These are phyloP conservation scores for Tilletia walkeri DNA, from an alignment of 1,284 basidiomycete genomes.

Conservation along the genomic window DNA sequence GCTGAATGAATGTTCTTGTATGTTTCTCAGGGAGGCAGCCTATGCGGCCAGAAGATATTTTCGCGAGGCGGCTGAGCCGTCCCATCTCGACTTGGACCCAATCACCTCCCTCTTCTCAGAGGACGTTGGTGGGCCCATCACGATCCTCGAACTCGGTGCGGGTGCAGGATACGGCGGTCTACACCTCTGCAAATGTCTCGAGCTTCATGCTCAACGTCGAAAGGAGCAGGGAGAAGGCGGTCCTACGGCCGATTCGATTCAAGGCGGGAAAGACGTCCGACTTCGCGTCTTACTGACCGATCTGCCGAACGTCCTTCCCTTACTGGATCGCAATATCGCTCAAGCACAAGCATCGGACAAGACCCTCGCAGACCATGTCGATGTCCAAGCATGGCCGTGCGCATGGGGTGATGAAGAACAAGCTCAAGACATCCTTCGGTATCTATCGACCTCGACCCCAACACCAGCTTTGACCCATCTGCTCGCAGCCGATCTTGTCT, in stretches of 20 bases:
- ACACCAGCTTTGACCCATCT: conserved; percentile 34
- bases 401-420: conserved; percentile 44
- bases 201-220: not conserved
- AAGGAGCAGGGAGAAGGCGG: not conserved
- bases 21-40: conserved; percentile 40
- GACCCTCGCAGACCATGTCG: not conserved
- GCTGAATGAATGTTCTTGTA: too few species aligned
- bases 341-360: conserved; percentile 20
- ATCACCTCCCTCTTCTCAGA: conserved; percentile 37
- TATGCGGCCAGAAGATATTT: conserved; percentile 45
- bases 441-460: not conserved
- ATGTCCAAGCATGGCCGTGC: conserved; percentile 29
- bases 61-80: conserved; percentile 15
- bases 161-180: conserved; percentile 50
- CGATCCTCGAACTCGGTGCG: conserved; percentile 47
- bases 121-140: conserved; percentile 16
- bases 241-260: not conserved
- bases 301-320: conserved; percentile 45
- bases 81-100: conserved; percentile 41
- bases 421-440: conserved; percentile 24
- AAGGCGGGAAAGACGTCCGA: not conserved
- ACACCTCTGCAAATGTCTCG: conserved; percentile 39
- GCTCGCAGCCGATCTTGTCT: conserved; percentile 53
- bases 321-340: conserved; percentile 44
- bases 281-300: conserved; percentile 45